phyloP scores from a whole-genome alignment of 495 filamentous ascomycete genomes.

The Tetracladium marchalianum region DNA sequence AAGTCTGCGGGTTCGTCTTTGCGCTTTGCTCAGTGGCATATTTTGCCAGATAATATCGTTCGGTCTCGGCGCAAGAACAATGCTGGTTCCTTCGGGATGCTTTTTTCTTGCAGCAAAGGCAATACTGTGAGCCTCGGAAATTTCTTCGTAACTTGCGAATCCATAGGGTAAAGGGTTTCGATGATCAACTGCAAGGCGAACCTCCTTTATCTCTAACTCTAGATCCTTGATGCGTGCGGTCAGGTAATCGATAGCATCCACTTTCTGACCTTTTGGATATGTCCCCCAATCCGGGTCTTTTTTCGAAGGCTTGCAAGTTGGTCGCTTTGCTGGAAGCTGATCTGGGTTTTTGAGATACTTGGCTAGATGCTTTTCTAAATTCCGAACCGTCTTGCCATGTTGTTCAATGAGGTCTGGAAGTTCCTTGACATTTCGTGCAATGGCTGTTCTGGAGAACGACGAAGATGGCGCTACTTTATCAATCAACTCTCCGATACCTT shows the following conservation, averaged over 20 bases:
- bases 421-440: slow-evolving; percentile 85
- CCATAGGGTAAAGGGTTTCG: slow-evolving; percentile 83
- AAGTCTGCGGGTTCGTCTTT: slow-evolving; percentile 60
- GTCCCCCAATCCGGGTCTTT: slow-evolving; percentile 48
- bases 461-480: slow-evolving; percentile 66
- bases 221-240: slow-evolving; percentile 74
- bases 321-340: slow-evolving; percentile 67
- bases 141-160: slow-evolving; percentile 86
- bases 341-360: slow-evolving; percentile 85
- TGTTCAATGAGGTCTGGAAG: slow-evolving; percentile 75
- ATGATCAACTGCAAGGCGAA: slow-evolving; percentile 71
- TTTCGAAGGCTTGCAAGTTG: slow-evolving; percentile 67
- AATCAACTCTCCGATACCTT: slow-evolving; percentile 73
- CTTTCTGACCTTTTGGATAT: slow-evolving; percentile 56
- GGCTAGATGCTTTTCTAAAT: slow-evolving; percentile 73
- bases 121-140: slow-evolving; percentile 78
- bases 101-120: slow-evolving; percentile 73
- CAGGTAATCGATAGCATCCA: slow-evolving; percentile 92
- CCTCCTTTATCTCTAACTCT: slow-evolving; percentile 75
- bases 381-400: slow-evolving; percentile 69
- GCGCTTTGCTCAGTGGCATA: slow-evolving; percentile 54
- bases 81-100: slow-evolving; percentile 67
- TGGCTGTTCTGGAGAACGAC: slow-evolving; percentile 65
- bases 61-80: slow-evolving; percentile 73
- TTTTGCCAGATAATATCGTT: slow-evolving; percentile 97